phyloP scores from a whole-genome alignment of 768 basidiomycete genomes.

The Cantharellus anzutake region DNA sequence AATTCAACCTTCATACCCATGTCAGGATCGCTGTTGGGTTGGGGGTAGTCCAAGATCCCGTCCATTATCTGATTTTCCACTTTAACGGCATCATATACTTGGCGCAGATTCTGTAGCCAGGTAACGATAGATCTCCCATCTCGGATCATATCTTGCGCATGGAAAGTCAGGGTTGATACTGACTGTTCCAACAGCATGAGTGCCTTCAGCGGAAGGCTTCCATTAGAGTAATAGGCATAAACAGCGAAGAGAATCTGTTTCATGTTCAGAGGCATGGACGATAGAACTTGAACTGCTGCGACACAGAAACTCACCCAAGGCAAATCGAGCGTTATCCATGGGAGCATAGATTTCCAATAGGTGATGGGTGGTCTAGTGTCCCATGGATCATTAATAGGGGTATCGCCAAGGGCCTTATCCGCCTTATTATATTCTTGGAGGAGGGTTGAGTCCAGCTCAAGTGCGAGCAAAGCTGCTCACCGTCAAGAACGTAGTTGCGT shows the following conservation, averaged over 20 bases:
- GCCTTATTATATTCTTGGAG: not conserved
- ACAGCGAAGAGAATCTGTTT: not conserved
- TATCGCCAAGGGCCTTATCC: not conserved
- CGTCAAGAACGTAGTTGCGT: not conserved
- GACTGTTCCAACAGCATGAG: not conserved
- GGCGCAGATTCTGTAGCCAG: not conserved
- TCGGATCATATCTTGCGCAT: not conserved
- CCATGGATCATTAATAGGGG: not conserved
- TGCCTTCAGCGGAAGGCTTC: not conserved
- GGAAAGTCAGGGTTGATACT: not conserved
- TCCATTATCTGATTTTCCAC: not conserved
- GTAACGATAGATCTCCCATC: not conserved
- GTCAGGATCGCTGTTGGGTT: not conserved
- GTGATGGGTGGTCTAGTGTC: not conserved
- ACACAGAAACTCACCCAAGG: not conserved
- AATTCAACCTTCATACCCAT: constrained; percentile 9
- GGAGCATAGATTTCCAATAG: not conserved
- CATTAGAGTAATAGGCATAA: not conserved
- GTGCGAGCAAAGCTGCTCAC: not conserved
- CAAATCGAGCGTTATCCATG: not conserved
- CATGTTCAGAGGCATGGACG: not conserved
- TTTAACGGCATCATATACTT: not conserved
- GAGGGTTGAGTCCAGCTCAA: not conserved
- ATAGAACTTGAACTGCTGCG: not conserved
- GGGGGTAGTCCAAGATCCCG: not conserved